phyloP scores from a whole-genome alignment of 2,329 filamentous ascomycete genomes.

The Parastagonospora nodorum region DNA sequence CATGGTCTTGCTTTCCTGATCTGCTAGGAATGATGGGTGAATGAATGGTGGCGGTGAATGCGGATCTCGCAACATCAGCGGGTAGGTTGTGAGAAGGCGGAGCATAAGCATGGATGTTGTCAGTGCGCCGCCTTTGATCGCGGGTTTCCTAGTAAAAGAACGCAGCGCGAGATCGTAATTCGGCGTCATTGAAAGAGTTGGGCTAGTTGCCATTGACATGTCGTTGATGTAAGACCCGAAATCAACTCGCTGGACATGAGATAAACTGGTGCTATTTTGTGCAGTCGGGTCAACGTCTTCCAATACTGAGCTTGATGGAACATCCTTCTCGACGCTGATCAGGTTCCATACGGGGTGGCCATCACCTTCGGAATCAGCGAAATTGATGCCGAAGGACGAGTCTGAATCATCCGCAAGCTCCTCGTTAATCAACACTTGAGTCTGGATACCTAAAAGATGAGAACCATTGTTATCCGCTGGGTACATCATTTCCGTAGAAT shows the following conservation, averaged over 20 bases:
- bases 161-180: conserved; percentile 13
- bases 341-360: not conserved
- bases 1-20: conserved; percentile 32
- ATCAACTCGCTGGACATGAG: not conserved
- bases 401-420: not conserved
- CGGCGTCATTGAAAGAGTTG: conserved; percentile 29
- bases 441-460: not conserved
- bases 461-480: not conserved
- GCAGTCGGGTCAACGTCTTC: not conserved
- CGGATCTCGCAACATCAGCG: conserved; percentile 46
- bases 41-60: conserved; percentile 52
- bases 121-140: conserved; percentile 30
- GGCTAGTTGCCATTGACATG: not conserved
- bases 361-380: not conserved
- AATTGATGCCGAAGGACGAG: not conserved
- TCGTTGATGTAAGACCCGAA: not conserved
- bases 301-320: no score
- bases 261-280: not conserved
- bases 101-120: conserved; percentile 46
- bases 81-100: conserved; percentile 51
- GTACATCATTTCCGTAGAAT: not conserved
- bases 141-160: conserved; percentile 35
- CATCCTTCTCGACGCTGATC: not conserved
- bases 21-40: conserved; percentile 35
- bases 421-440: not conserved